Conservation (phyloP, 192 early-diverging fungal genomes). For the Kickxella alabastrina region DNA sequence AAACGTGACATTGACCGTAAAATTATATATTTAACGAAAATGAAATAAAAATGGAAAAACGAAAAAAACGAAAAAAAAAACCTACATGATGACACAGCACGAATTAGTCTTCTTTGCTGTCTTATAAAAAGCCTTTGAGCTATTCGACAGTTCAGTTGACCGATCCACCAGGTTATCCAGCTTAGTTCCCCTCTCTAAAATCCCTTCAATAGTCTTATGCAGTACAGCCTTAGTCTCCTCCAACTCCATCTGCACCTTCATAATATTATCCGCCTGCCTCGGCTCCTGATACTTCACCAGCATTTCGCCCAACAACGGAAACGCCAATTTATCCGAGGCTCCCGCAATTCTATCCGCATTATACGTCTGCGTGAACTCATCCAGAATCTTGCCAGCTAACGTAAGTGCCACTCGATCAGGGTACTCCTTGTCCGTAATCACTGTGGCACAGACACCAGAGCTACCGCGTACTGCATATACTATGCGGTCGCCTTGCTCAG, state of each 20-base stretch:
- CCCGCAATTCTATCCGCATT: slow-evolving; percentile 27
- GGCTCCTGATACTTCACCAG: slow-evolving; percentile 88
- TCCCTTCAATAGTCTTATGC: slow-evolving; percentile 90
- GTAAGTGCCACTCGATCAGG: slow-evolving; percentile 85
- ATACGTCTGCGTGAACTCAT: slow-evolving; percentile 77
- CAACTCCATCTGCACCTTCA: slow-evolving; percentile 91
- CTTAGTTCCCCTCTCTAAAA: slow-evolving; percentile 85
- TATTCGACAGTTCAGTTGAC: slow-evolving; percentile 78
- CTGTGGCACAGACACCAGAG: slow-evolving; percentile 69
- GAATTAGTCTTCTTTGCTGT: slow-evolving; percentile 79
- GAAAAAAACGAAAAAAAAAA: background rate
- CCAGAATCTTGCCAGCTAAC: slow-evolving; percentile 76
- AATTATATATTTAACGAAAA: no score
- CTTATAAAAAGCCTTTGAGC: slow-evolving; percentile 96
- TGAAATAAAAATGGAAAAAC: no score
- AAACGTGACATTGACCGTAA: no score
- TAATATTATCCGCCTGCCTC: slow-evolving; percentile 82
- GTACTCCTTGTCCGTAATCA: slow-evolving; percentile 84
- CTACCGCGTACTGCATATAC: slow-evolving; percentile 74
- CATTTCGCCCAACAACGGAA: slow-evolving; percentile 69
- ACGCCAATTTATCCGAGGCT: slow-evolving; percentile 49
- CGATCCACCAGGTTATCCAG: slow-evolving; percentile 82
- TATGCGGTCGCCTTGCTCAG: slow-evolving; percentile 76
- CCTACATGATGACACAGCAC: slow-evolving; percentile 48
- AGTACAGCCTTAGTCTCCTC: slow-evolving; percentile 95